Conservation (phyloP, 768 basidiomycete genomes). For the Lentinula edodes region DNA sequence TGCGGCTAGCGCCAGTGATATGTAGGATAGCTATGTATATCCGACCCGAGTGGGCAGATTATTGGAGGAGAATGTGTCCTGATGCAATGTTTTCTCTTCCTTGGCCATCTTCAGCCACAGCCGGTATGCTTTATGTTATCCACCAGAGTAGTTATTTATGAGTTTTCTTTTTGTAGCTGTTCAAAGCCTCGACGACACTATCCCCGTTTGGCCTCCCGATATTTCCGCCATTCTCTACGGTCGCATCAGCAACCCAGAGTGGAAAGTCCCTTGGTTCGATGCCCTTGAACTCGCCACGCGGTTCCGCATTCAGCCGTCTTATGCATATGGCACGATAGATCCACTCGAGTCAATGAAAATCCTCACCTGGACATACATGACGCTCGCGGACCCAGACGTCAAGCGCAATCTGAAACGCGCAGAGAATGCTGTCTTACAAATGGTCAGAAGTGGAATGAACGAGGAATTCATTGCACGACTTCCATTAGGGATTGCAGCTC, state of each 20-base stretch:
- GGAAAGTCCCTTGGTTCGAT: constrained; percentile 52
- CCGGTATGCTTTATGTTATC: constrained; percentile 27
- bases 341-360: constrained; percentile 50
- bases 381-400: constrained; percentile 49
- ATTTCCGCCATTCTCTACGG: constrained; percentile 61
- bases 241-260: constrained; percentile 59
- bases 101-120: constrained; percentile 50
- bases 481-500: constrained; percentile 68
- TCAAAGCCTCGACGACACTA: constrained; percentile 58
- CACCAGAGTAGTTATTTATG: background rate
- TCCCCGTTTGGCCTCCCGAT: constrained; percentile 77
- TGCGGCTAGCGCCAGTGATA: constrained; percentile 55
- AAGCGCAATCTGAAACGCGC: constrained; percentile 57
- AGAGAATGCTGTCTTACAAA: constrained; percentile 53
- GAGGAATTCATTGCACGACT: constrained; percentile 47
- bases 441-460: constrained; percentile 40
- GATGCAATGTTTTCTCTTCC: constrained; percentile 35
- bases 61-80: constrained; percentile 83
- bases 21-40: constrained; percentile 58
- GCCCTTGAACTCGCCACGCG: constrained; percentile 40
- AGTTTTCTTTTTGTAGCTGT: constrained; percentile 23
- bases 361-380: constrained; percentile 52
- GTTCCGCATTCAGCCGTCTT: constrained; percentile 49
- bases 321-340: constrained; percentile 57
- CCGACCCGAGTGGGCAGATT: constrained; percentile 86